Conservation (phyloP, 805 yeast genomes). For the Teunomyces funiuensis region DNA sequence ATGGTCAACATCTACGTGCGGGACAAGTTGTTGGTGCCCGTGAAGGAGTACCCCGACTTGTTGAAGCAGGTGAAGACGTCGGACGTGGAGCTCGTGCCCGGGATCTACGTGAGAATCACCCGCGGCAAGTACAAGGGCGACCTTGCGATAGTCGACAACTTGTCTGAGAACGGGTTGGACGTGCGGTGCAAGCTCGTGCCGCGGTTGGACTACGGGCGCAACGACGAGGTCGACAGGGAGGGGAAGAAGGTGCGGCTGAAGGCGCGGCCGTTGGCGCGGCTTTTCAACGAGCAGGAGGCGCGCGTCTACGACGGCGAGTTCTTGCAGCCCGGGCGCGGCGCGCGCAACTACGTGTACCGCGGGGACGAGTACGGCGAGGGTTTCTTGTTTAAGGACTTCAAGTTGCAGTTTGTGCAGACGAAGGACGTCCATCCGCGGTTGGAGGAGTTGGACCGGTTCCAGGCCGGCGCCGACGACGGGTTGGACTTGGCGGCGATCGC, state of each 20-base stretch:
- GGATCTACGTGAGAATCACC: slow-evolving; percentile 85
- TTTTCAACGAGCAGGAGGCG: slow-evolving; percentile 89
- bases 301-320: slow-evolving; percentile 75
- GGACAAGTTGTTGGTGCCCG: slow-evolving; percentile 86
- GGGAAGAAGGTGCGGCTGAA: slow-evolving; percentile 53
- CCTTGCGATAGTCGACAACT: slow-evolving; percentile 86
- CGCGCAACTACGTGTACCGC: slow-evolving; percentile 64
- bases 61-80: slow-evolving; percentile 85
- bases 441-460: slow-evolving; percentile 83
- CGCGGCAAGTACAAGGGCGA: slow-evolving; percentile 93
- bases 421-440: slow-evolving; percentile 82
- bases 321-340: slow-evolving; percentile 63
- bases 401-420: slow-evolving; percentile 76
- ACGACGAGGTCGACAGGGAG: slow-evolving; percentile 48
- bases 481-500: slow-evolving; percentile 86
- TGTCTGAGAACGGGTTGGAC: slow-evolving; percentile 92
- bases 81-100: slow-evolving; percentile 87
- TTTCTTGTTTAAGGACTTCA: slow-evolving; percentile 80
- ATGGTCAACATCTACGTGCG: slow-evolving; percentile 77
- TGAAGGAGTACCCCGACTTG: slow-evolving; percentile 90
- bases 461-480: slow-evolving; percentile 74
- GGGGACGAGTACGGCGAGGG: slow-evolving; percentile 92
- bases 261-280: slow-evolving; percentile 77
- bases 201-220: slow-evolving; percentile 84
- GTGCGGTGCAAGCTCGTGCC: slow-evolving; percentile 94